Base-by-base conservation (phyloP, 179 eudicot genomes). In the Monotropa hypopitys region DNA sequence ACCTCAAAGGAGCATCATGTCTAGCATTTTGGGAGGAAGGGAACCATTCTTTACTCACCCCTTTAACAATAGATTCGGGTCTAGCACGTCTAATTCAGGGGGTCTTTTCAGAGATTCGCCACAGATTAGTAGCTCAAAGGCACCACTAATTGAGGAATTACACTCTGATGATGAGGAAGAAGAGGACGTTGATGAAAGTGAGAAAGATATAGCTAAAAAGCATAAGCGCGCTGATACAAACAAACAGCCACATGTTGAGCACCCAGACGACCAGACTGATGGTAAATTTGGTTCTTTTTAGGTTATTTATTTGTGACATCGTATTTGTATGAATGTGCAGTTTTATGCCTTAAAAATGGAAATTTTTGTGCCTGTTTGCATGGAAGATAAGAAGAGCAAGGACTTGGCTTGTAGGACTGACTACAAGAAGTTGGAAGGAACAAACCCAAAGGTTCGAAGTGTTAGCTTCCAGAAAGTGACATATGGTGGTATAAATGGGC, bases 401-500 rank as follows among this genome's bases (percentile, higher is more conserved):
- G 73, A 82, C 49, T 50, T 83, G 12, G 32, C 51, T 42, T 15
- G 7, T 75, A 70, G 65, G 76, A 61, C 65, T 45, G 84, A 84
- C 67, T 4, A 63, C 73, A 80, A 77, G 76, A 80, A 67, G 77
- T 56, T 70, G 12, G 79, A 66, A 70, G 80, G 80, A 49, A 65
- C 83, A 38, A 82, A 79, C 57, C 77, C 88, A 23, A 84, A 73
- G 74, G 53, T 78, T 57, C 83, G 30, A 42, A 77, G 82, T 72
- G 78, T 82, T 28, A 86, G 87, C 84, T 84, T 79, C 77, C 83
- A 79, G 59, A 92, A 85, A 87, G 97, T 93, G 40, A 83, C 90
- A 1, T 91, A 88, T 86, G 98, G 98, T 74, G 98, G 98, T 42
- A 80, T 91, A 72, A 84, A 90, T 82, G 98, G 98, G 77, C 81